phyloP scores from a whole-genome alignment of 768 basidiomycete genomes.

The Kwoniella bestiolae region DNA sequence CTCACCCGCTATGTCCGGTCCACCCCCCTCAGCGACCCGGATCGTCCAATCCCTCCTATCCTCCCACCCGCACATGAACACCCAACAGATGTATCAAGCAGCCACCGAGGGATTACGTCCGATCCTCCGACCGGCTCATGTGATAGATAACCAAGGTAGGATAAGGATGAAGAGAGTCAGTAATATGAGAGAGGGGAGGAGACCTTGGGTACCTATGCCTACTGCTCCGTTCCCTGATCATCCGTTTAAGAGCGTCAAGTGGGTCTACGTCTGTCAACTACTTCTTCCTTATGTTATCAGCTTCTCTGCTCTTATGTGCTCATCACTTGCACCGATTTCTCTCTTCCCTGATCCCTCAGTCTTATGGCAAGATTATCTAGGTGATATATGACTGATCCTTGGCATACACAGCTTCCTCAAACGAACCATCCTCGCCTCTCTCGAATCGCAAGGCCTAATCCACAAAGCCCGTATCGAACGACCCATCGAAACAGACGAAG shows the following conservation, averaged over 20 bases:
- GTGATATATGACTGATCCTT: background rate
- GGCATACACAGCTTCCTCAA: constrained; percentile 37
- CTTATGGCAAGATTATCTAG: too few relatives aligned
- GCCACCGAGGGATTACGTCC: constrained; percentile 31
- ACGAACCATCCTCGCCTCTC: constrained; percentile 31
- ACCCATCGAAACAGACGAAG: constrained; percentile 36
- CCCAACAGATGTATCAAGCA: constrained; percentile 37
- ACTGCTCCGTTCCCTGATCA: constrained; percentile 43
- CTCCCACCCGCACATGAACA: constrained; percentile 6
- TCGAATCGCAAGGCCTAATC: constrained; percentile 42
- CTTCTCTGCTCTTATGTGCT: too few relatives aligned
- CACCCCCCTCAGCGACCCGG: constrained; percentile 15
- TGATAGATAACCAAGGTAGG: constrained; percentile 27
- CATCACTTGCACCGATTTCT: too few relatives aligned
- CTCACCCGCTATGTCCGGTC: constrained; percentile 4
- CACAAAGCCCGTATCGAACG: constrained; percentile 23
- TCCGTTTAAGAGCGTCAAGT: constrained; percentile 46
- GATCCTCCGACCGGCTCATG: constrained; percentile 28
- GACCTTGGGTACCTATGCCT: constrained; percentile 42
- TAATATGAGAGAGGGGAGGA: constrained; percentile 42
- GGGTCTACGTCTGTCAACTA: constrained; percentile 17
- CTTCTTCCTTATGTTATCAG: too few relatives aligned
- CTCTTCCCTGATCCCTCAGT: too few relatives aligned
- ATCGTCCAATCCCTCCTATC: constrained; percentile 22
- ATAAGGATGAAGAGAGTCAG: constrained; percentile 43